Base-by-base conservation (phyloP, 2,329 filamentous ascomycete species). In the Exophiala aquamarina region DNA sequence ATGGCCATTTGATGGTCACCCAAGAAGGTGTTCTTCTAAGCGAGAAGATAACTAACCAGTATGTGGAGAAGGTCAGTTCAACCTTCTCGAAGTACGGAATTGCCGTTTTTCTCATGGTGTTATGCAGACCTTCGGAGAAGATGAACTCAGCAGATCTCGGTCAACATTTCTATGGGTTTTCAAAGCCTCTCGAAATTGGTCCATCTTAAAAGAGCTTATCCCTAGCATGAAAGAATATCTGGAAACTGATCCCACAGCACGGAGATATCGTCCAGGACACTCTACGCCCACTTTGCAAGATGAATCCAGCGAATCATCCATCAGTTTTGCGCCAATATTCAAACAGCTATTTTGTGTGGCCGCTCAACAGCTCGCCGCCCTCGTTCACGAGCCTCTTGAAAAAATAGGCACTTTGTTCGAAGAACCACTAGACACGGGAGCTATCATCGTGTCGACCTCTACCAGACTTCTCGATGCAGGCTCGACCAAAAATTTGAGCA, bases 91-190 rank as follows among this genome's bases (percentile, higher is more conserved):
- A n/a, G n/a, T n/a, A n/a, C n/a, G n/a, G n/a, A n/a, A n/a, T n/a
- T n/a, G n/a, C n/a, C n/a, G n/a, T n/a, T n/a, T n/a, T n/a, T n/a
- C n/a, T n/a, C n/a, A n/a, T n/a, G n/a, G n/a, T n/a, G n/a, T n/a
- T n/a, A 21, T 45, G 4, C 41, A 71, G 67, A 71, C 65, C 6
- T 82, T 81, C 20, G 80, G 84, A 43, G 81, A 84, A 50, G 88
- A 94, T 50, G 80, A 84, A 11, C 91, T 95, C 60, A 83, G 82
- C 46, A 82, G 83, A 18, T 79, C 81, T 0, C 89, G 95, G 62
- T 81, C 87, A 0, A 81, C 91, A 2, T 95, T 93, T 66, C 82
- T 90, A 40, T 95, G 90, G 90, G 84, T 93, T 60, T 94, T 87
- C 62, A 81, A 87, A 47, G 87, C 89, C 2, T 88, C 87, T 5